Evolutionary conservation across 1,284 basidiomycete species (phyloP).

Genomic region (Fomitopsis betulina): DNA sequence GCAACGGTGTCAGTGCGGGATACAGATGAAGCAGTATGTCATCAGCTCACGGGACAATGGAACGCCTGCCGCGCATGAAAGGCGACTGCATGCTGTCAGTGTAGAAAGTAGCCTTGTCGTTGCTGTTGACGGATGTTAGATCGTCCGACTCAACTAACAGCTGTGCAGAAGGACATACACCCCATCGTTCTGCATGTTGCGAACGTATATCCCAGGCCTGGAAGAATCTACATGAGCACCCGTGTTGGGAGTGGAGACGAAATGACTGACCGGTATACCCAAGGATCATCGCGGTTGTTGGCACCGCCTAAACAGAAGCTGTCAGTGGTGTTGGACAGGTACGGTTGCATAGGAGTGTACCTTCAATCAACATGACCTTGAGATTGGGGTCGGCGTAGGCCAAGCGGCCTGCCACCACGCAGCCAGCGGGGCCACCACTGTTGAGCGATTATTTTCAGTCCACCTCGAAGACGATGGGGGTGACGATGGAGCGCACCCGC

Average conservation of each 20-base stretch:
- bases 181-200: constrained; percentile 66
- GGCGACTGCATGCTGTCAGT: constrained; percentile 54
- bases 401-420: constrained; percentile 63
- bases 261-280: constrained; percentile 52
- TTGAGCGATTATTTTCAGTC: constrained; percentile 10
- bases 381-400: constrained; percentile 68
- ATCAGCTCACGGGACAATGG: constrained; percentile 58
- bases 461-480: background rate
- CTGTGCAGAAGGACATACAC: constrained; percentile 36
- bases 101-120: constrained; percentile 73
- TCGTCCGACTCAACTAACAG: background rate
- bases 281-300: constrained; percentile 71
- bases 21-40: background rate
- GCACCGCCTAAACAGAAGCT: constrained; percentile 43
- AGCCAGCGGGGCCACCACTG: constrained; percentile 65
- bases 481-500: constrained; percentile 30
- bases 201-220: constrained; percentile 64
- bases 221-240: background rate
- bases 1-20: background rate
- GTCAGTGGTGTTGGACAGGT: background rate
- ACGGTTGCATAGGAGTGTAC: constrained; percentile 25
- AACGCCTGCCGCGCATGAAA: constrained; percentile 55
- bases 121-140: constrained; percentile 32
- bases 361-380: constrained; percentile 73
- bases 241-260: background rate